A percentile compares a stretch with the other conserved stretches of the same genome.
Evolutionary conservation across 1,139 yeast species (phyloP).

Genomic region (Suhomyces wounanorum): DNA sequence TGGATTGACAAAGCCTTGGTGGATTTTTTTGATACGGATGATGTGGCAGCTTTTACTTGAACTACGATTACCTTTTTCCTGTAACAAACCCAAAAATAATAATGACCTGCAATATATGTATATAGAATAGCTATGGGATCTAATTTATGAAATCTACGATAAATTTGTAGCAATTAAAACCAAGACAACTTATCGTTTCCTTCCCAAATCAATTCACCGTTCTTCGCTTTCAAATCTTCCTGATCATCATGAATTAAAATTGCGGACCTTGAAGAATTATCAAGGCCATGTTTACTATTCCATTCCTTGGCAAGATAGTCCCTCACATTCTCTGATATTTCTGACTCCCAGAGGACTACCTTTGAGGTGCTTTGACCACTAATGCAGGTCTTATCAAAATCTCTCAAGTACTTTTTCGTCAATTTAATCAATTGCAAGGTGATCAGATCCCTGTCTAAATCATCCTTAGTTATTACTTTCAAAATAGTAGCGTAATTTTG

Average conservation of each 20-base stretch:
- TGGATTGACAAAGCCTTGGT: constrained; percentile 48
- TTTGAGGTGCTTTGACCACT: constrained; percentile 19
- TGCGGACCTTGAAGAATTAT: constrained; percentile 44
- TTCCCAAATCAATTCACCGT: constrained; percentile 42
- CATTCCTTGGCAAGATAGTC: constrained; percentile 19
- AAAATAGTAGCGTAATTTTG: constrained; percentile 33
- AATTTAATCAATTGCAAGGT: constrained; percentile 28
- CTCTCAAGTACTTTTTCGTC: constrained; percentile 23
- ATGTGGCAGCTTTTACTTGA: constrained; percentile 6
- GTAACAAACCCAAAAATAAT: not conserved
- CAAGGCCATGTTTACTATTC: constrained; percentile 24
- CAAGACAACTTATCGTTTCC: constrained; percentile 48
- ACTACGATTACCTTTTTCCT: not conserved
- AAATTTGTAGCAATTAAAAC: constrained; percentile 29
- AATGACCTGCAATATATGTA: constrained; percentile 1
- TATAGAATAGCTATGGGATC: constrained; percentile 1
- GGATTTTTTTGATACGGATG: constrained; percentile 21
- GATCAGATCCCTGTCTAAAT: constrained; percentile 20
- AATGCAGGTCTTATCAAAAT: constrained; percentile 1
- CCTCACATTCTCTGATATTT: constrained; percentile 21
- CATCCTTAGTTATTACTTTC: constrained; percentile 27
- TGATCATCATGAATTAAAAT: constrained; percentile 27
- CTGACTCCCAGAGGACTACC: constrained; percentile 42
- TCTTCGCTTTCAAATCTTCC: constrained; percentile 27
- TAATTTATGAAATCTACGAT: not conserved